A percentile compares a stretch with the other conserved stretches of the same genome.
phyloP scores from a whole-genome alignment of 2,329 filamentous ascomycete species.

The Stachybotrys chlorohalonatus region DNA sequence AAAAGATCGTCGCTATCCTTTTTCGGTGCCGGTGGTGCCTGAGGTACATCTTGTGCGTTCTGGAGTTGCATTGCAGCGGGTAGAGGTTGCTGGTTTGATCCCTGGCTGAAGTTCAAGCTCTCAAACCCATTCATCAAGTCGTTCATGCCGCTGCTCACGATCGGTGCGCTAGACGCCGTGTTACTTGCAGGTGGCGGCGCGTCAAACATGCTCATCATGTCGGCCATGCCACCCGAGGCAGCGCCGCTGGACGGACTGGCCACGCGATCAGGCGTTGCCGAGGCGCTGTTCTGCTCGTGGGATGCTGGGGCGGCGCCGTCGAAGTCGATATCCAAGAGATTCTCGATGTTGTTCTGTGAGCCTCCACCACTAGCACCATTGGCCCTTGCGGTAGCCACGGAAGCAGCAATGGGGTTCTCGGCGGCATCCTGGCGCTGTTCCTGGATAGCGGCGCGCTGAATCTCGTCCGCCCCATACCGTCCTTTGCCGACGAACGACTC shows the following conservation, averaged over 20 bases:
- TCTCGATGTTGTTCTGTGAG: slow-evolving; percentile 76
- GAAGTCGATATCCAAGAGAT: slow-evolving; percentile 91
- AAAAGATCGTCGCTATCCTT: slow-evolving; percentile 54
- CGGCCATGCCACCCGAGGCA: slow-evolving; percentile 42
- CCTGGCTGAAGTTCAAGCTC: slow-evolving; percentile 63
- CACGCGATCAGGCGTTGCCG: slow-evolving; percentile 60
- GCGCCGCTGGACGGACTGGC: slow-evolving; percentile 47
- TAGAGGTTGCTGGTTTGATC: slow-evolving; percentile 46
- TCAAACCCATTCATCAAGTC: slow-evolving; percentile 89
- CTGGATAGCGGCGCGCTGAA: slow-evolving; percentile 92
- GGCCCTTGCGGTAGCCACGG: slow-evolving; percentile 60
- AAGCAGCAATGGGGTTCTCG: slow-evolving; percentile 89
- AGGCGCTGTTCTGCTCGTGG: slow-evolving; percentile 46
- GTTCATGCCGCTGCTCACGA: slow-evolving; percentile 55
- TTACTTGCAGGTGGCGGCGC: slow-evolving; percentile 46
- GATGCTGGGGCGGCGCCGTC: slow-evolving; percentile 91
- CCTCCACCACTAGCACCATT: slow-evolving; percentile 46
- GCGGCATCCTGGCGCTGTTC: slow-evolving; percentile 87
- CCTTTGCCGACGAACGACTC: slow-evolving; percentile 98
- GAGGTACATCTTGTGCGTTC: slow-evolving; percentile 16
- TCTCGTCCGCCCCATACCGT: slow-evolving; percentile 84
- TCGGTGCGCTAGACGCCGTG: slow-evolving; percentile 28
- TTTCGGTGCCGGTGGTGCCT: slow-evolving; percentile 31
- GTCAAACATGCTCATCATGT: slow-evolving; percentile 64
- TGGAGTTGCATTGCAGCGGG: slow-evolving; percentile 52